Base-by-base conservation (phyloP, 352 stramenopile genomes). In the Phytophthora boehmeriae region DNA sequence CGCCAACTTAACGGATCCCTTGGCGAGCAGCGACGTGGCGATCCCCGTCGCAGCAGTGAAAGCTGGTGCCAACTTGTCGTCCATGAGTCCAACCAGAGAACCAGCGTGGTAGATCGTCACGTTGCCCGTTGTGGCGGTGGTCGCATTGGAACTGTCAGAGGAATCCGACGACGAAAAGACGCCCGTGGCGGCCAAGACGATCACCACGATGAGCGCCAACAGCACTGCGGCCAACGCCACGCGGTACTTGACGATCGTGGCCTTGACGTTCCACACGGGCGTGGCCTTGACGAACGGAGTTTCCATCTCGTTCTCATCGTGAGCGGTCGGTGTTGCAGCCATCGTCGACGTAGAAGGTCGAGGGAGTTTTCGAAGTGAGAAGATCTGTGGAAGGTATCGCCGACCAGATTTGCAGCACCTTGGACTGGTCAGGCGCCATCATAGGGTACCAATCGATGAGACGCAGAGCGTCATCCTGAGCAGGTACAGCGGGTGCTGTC, bases 51-150 rank as follows among this genome's bases (percentile, higher is more conserved):
- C 66, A 32, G 60, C 66, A 4, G 66, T 71, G 55, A 74, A 74
- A 22, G 61, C 60, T 16, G 66, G 66, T 2, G 54, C 43, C 30
- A 74, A 17, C 17, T 58, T 54, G 43, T 74, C 55, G 39, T 71
- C 61, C 61, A 74, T 74, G 28, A 74, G 65, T 4, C 59, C 59
- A 20, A 73, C 65, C 22, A 73, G 36, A 11, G 65, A 73, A 4
- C 65, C 65, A 9, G 65, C 65, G 54, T 73, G 65, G 54, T 73
- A 73, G 44, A 73, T 73, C 43, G 65, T 70, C 43, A 73, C 65
- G 38, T 70, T 73, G 47, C 65, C 54, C 6, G 32, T 57, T 19
- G 51, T 32, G 39, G 63, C 51, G 22, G 32, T 14, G 5, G 36
- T 38, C 11, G 35, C 30, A 22, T 34, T 14, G 4, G 54, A 57